Base-by-base conservation (phyloP, 768 basidiomycete species). In the Agaricus sinodeliciosus region DNA sequence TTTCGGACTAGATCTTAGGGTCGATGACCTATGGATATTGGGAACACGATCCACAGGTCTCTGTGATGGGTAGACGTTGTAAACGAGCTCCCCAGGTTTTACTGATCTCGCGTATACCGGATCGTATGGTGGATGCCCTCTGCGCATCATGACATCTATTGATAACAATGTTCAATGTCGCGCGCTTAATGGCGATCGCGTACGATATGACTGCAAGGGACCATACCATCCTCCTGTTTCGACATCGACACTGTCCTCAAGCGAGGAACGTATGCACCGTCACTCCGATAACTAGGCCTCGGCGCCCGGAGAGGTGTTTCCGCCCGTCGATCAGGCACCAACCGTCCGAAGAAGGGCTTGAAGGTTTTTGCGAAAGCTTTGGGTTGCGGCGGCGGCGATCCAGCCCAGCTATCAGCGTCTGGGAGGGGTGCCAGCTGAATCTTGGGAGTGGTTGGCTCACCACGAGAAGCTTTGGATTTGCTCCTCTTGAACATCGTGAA, bases 401-500 rank as follows among this genome's bases (percentile, higher is more conserved):
- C 55, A 7, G 22, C 35, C 25, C 39, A 43, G 40, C 26, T 43
- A 27, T 35, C 49, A 35, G 44, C 26, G 27, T 47, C 44, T 2
- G 51, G 58, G 39, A 59, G 55, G 12, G 43, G 40, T 7, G 56
- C 55, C 3, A 26, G 49, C 3, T 28, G n/a, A 12, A 56, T 26
- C 46, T 56, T 59, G 37, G 58, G 58, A 15, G 55, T 54, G 13
- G 49, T 54, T 31, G 58, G 58, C 22, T 55, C 48, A 26, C 55
- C 58, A 2, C 43, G 42, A 11, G 55, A 56, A 26, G 41, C 27
- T 16, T 48, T 54, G 19, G 19, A 15, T 31, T 48, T 54, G 26
- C 51, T 59, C 51, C 55, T 48, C 39, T 54, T 59, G 41, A 59
- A 59, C 58, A 59, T 59, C 37, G 43, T 45, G 16, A 49, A 22